phyloP scores from a whole-genome alignment of 2,329 filamentous ascomycete genomes.

The Tympanopsis confertula region DNA sequence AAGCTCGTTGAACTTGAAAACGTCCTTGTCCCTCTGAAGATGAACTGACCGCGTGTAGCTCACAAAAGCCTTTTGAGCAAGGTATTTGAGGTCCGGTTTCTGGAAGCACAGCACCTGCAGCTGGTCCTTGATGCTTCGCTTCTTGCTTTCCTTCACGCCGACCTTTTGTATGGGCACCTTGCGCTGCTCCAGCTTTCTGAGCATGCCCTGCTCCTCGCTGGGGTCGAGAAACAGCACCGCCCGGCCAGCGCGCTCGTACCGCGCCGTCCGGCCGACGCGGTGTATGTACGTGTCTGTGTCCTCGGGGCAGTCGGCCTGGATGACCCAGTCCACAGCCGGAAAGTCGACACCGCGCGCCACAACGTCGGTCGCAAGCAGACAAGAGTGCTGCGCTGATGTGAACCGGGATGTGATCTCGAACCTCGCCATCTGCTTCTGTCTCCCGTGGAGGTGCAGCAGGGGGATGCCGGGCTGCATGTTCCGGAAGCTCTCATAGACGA shows the following conservation, averaged over 20 bases:
- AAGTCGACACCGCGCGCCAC: constrained; percentile 91
- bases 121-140: constrained; percentile 71
- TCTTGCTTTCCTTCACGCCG: constrained; percentile 80
- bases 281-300: constrained; percentile 97
- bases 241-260: constrained; percentile 76
- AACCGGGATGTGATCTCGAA: constrained; percentile 81
- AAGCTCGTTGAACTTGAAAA: constrained; percentile 75
- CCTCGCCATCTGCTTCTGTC: constrained; percentile 82
- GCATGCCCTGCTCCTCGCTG: constrained; percentile 84
- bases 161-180: constrained; percentile 82
- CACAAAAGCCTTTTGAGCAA: constrained; percentile 91
- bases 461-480: constrained; percentile 91
- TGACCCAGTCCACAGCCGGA: constrained; percentile 93
- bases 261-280: constrained; percentile 88
- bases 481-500: constrained; percentile 85
- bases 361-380: constrained; percentile 90
- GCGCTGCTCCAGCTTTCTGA: constrained; percentile 72
- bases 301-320: constrained; percentile 95
- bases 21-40: constrained; percentile 80
- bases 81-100: constrained; percentile 82
- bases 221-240: constrained; percentile 88
- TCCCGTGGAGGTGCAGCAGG: constrained; percentile 81
- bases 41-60: constrained; percentile 79
- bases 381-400: constrained; percentile 67
- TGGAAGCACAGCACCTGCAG: constrained; percentile 94